These are phyloP conservation scores for Peniophora sp. DNA, from an alignment of 1,284 basidiomycete genomes.

Conservation along the genomic window DNA sequence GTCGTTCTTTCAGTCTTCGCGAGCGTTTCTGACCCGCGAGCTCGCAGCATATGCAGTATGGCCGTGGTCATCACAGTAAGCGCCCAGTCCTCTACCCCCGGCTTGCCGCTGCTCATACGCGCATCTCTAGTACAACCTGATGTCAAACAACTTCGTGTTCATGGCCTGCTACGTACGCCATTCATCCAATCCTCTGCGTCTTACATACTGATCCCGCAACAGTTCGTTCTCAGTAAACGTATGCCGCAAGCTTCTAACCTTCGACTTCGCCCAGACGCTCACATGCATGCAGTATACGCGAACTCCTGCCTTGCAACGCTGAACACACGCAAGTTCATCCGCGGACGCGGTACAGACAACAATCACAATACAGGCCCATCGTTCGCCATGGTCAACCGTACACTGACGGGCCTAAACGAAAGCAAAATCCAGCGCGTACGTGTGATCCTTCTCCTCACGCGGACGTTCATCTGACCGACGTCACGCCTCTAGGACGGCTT, in stretches of 20 bases:
- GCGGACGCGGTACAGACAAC: constrained; percentile 36
- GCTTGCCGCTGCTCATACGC: not conserved
- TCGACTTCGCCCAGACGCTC: constrained; percentile 1
- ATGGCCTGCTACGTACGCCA: constrained; percentile 34
- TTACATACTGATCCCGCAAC: too few relatives aligned
- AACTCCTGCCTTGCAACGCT: constrained; percentile 60
- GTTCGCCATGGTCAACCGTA: constrained; percentile 29
- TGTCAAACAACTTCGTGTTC: constrained; percentile 51
- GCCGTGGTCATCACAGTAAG: constrained; percentile 49
- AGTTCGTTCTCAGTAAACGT: constrained; percentile 58
- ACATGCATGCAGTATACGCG: constrained; percentile 42
- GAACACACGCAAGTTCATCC: constrained; percentile 34
- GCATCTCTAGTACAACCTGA: constrained; percentile 42
- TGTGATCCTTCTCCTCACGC: constrained; percentile 8
- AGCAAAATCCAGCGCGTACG: not conserved
- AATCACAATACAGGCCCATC: constrained; percentile 26
- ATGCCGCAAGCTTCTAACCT: constrained; percentile 16
- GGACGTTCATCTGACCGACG: constrained; percentile 5
- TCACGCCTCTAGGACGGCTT: constrained; percentile 10
- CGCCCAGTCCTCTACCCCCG: not conserved
- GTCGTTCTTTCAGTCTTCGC: not conserved
- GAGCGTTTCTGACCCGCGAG: not conserved
- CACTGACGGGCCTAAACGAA: not conserved
- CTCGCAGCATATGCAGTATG: constrained; percentile 48
- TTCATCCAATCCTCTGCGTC: too few relatives aligned